phyloP scores from a whole-genome alignment of 306 rosid species.

The Biancaea sappan region DNA sequence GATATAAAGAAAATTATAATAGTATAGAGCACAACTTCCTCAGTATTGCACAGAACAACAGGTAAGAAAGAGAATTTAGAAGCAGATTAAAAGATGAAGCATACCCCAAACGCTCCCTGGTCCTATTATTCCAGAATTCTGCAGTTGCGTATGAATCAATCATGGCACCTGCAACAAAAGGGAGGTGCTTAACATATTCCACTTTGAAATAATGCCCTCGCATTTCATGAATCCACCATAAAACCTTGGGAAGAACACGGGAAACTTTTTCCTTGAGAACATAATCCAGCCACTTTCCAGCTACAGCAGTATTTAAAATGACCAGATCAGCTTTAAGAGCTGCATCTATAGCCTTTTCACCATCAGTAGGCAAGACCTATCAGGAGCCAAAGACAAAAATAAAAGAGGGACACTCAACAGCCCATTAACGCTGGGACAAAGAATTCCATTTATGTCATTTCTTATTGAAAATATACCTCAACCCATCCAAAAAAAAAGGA shows the following conservation, averaged over 20 bases:
- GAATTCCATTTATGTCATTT: slow-evolving; percentile 12
- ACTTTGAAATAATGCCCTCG: slow-evolving; percentile 95
- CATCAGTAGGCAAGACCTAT: slow-evolving; percentile 78
- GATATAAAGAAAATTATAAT: background rate
- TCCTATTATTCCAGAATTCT: slow-evolving; percentile 90
- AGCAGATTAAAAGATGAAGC: slow-evolving; percentile 5
- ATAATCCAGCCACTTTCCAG: slow-evolving; percentile 97
- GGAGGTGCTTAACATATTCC: slow-evolving; percentile 99
- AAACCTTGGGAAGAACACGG: slow-evolving; percentile 84
- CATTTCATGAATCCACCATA: slow-evolving; percentile 99
- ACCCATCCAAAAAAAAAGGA: slow-evolving; percentile 42
- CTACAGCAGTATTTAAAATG: slow-evolving; percentile 92
- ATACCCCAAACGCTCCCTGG: slow-evolving; percentile 77
- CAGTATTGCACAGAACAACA: background rate
- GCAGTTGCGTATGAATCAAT: slow-evolving; percentile 93
- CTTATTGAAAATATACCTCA: slow-evolving; percentile 29
- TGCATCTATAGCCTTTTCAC: slow-evolving; percentile 67
- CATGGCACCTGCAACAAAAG: slow-evolving; percentile 98
- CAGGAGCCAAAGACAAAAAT: slow-evolving; percentile 12
- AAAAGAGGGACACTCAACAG: slow-evolving; percentile 28
- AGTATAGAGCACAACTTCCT: background rate
- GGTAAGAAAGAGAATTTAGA: background rate
- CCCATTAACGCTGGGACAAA: slow-evolving; percentile 12
- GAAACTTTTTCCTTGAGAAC: slow-evolving; percentile 79
- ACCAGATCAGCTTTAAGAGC: slow-evolving; percentile 89